Evolutionary conservation across 495 filamentous ascomycete species (phyloP), one percentile per base, ranked within the genome.

Genomic region (Alectoria sarmentosa): DNA sequence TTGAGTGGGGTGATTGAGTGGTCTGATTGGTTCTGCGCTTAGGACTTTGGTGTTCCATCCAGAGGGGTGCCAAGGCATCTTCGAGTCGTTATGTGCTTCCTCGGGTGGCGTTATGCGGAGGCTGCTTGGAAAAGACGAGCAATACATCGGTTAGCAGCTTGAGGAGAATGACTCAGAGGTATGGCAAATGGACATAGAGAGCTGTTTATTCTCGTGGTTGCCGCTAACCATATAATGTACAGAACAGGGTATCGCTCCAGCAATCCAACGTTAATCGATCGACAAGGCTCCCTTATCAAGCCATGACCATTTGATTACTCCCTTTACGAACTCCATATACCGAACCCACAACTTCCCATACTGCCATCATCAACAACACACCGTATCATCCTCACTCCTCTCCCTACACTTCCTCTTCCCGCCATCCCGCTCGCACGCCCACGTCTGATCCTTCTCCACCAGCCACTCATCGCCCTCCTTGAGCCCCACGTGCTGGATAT

Each of bases 381-480:
- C 30, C 13, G 7, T 21, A 34, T 55, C 52, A 8, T 55, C 52
- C 52, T 34, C 52, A 15, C 52, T 30, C 30, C 52, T 55, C 52
- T 56, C 66, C 62, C 73, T 55, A 21, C 52, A 55, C 52, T 6
- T 36, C 52, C 52, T 19, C 52, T 55, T 55, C 52, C 52, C 52
- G 1, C 52, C 52, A 9, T 32, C 52, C 28, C 5, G 8, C 30
- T 55, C 52, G 10, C 52, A 55, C 28, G 28, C 28, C 52, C 52
- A 55, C 28, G 52, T 55, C 3, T 74, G 80, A 64, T 84, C 80
- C 69, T 78, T 69, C 44, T 67, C 61, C 66, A 68, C 58, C 63
- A n/a, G 57, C 83, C 83, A 85, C 62, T 80, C 78, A 70, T 86
- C 82, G 15, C 74, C 76, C 52, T 76, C 72, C 56, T 67, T 73